phyloP scores from a whole-genome alignment of 768 basidiomycete genomes.

The Gelatoporia subvermispora region DNA sequence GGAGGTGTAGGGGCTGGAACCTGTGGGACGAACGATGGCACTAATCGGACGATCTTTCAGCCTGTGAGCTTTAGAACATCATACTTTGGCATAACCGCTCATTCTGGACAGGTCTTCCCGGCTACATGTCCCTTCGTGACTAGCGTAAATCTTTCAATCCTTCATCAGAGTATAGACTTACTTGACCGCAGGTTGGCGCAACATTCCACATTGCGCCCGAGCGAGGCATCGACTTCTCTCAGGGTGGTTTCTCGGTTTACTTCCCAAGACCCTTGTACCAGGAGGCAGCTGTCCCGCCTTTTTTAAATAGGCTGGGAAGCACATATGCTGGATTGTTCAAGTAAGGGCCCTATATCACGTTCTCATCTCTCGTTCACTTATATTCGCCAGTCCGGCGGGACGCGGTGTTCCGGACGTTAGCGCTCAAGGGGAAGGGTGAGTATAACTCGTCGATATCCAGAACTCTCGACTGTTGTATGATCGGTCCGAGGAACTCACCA shows the following conservation, averaged over 20 bases:
- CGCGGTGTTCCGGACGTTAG: constrained; percentile 36
- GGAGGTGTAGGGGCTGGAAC: constrained; percentile 55
- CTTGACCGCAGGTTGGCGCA: constrained; percentile 50
- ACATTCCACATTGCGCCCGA: constrained; percentile 54
- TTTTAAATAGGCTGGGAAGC: constrained; percentile 36
- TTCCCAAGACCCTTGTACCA: constrained; percentile 42
- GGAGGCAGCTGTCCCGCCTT: constrained; percentile 21
- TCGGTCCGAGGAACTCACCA: too few species aligned
- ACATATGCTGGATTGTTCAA: constrained; percentile 48
- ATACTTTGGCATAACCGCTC: constrained; percentile 34
- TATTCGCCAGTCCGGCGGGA: constrained; percentile 19
- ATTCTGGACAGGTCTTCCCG: constrained; percentile 54
- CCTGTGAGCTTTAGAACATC: constrained; percentile 4
- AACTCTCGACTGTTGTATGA: too few species aligned
- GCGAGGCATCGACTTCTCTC: constrained; percentile 54
- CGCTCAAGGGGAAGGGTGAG: constrained; percentile 33
- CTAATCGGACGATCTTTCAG: constrained; percentile 23
- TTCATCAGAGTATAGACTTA: neutral
- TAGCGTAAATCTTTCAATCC: neutral
- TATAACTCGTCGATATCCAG: too few species aligned
- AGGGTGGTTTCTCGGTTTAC: constrained; percentile 63
- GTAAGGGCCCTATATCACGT: constrained; percentile 31
- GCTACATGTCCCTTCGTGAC: constrained; percentile 25
- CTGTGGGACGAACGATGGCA: constrained; percentile 38
- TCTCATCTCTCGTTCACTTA: neutral